Base-by-base conservation (phyloP, 768 basidiomycete species). In the Tremella fuciformis region DNA sequence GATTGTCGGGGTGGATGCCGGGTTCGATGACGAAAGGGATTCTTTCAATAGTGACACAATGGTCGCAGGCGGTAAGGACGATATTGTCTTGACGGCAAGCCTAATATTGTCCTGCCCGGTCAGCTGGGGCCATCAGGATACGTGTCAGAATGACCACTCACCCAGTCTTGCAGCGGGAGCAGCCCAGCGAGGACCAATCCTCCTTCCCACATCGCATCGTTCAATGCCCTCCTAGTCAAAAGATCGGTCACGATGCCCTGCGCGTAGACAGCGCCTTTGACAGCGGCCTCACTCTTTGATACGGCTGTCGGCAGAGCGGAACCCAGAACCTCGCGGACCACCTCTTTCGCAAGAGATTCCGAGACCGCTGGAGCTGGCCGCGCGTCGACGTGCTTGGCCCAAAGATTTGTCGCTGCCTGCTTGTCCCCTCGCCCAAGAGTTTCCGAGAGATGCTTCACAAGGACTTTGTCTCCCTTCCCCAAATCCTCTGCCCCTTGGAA, bases 111-210 rank as follows among this genome's bases (percentile, higher is more conserved):
- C 51, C 51, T 52, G 34, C 18, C 7, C 26, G 15, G 55, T 53
- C 53, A 63, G 44, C 53, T 26, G 22, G 16, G 29, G 19, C 41
- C 15, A 3, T 26, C 25, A 38, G 38, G 51, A n/a, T 40, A 26
- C 8, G 6, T 25, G 25, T 8, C 18, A 9, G 41, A 37, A 29
- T 48, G 21, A 29, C 4, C 2, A 63, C 73, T 63, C 53, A 73
- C 71, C 71, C 71, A 75, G 51, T 75, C 74, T 2, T 65, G 62
- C 2, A 62, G 53, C 16, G 62, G 59, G 13, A 73, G 52, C 13
- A 75, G 53, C 7, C 60, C 73, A 26, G 54, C 55, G 1, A n/a
- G 47, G 7, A 75, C 59, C 22, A 75, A 53, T 15, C 71, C 70
- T 1, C 55, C 56, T 15, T 48, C 40, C 60, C 60, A 69, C 67